A percentile compares a stretch with the other conserved stretches of the same genome.
phyloP scores from a whole-genome alignment of 805 yeast species.

The Wickerhamomyces bovis region DNA sequence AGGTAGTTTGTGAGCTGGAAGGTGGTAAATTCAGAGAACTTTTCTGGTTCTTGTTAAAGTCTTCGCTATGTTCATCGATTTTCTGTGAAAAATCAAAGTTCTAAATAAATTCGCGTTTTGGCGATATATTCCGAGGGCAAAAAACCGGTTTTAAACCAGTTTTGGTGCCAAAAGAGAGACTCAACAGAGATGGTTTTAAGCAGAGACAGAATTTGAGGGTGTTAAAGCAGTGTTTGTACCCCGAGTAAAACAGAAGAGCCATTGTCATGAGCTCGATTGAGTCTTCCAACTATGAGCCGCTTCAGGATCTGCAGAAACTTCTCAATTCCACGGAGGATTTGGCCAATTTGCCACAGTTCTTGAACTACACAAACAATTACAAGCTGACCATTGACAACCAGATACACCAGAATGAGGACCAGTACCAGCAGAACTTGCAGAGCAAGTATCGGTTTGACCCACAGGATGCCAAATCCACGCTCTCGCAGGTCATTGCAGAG shows the following conservation, averaged over 20 bases:
- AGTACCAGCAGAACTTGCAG: slow-evolving; percentile 26
- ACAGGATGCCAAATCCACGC: slow-evolving; percentile 15
- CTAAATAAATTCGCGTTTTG: too few species aligned
- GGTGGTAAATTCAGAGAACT: background rate
- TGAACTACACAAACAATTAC: slow-evolving; percentile 44
- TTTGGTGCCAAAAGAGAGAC: background rate
- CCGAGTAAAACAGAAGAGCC: background rate
- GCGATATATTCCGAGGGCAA: background rate
- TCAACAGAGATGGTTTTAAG: too few species aligned
- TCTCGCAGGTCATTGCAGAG: slow-evolving; percentile 35
- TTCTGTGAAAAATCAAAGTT: background rate
- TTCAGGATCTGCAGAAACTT: slow-evolving; percentile 43
- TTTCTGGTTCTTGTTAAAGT: background rate
- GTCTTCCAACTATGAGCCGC: slow-evolving; percentile 44
- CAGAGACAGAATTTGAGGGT: background rate
- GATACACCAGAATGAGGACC: slow-evolving; percentile 33
- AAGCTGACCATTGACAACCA: slow-evolving; percentile 42
- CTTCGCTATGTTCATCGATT: background rate
- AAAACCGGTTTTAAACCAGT: too few species aligned
- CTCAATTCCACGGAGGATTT: slow-evolving; percentile 47
- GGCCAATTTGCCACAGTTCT: slow-evolving; percentile 42
- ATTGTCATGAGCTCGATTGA: slow-evolving; percentile 19
- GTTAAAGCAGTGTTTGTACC: background rate
- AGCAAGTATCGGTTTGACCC: slow-evolving; percentile 18
- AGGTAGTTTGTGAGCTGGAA: background rate